Percentiles rank a stretch among this genome's conserved stretches.
Conservation (phyloP, 257 asterid genomes). For the Solanum tarapatanum region DNA sequence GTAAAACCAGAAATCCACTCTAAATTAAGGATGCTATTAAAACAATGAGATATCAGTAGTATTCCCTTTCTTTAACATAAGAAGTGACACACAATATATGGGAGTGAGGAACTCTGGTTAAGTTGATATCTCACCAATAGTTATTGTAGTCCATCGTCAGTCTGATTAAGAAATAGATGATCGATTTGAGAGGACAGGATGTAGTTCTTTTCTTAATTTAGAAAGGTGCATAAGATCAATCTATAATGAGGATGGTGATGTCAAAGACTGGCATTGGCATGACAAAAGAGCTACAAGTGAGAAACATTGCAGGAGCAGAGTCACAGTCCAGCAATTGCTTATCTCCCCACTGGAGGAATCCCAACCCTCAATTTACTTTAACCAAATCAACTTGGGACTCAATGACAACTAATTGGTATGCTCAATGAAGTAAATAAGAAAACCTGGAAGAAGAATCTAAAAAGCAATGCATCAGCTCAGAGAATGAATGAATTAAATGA, state of each 20-base stretch:
- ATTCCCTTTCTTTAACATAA: not conserved
- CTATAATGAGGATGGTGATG: not conserved
- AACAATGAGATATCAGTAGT: not conserved
- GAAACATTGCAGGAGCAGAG: not conserved
- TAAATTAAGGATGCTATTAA: not conserved
- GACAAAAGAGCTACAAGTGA: not conserved
- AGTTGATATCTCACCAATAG: not conserved
- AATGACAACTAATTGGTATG: not conserved
- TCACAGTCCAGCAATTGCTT: not conserved
- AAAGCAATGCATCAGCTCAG: not conserved
- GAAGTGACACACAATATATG: not conserved
- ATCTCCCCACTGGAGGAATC: not conserved
- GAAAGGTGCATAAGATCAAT: not conserved
- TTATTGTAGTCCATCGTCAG: not conserved
- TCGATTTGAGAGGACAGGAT: not conserved
- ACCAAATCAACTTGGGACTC: not conserved
- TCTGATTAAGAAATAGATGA: not conserved
- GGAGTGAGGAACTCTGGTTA: not conserved
- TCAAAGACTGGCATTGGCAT: not conserved
- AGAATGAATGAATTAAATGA: not conserved
- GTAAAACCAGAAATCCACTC: not conserved
- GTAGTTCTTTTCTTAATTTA: not conserved
- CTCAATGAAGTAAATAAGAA: not conserved
- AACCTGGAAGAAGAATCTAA: not conserved
- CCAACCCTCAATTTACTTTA: not conserved